These are phyloP conservation scores for Plasmodium blacklocki DNA, from an alignment of 169 alveolate species.

Conservation along the genomic window DNA sequence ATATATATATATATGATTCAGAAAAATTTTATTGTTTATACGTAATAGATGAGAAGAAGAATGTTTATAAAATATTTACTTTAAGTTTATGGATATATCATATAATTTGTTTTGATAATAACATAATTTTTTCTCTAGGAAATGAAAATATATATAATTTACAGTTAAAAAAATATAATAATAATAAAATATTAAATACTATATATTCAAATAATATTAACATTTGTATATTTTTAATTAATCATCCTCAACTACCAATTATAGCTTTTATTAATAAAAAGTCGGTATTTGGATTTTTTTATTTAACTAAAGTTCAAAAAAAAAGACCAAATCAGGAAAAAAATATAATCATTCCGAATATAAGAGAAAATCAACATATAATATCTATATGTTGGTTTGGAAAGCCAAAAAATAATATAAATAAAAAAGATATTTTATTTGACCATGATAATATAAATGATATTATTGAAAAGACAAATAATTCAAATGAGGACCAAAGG, in stretches of 20 bases:
- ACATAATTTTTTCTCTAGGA: conserved; percentile 50
- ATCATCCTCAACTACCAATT: conserved; percentile 42
- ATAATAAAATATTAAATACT: conserved; percentile 1
- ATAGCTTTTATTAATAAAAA: conserved; percentile 64
- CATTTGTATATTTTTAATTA: conserved; percentile 36
- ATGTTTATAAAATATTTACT: conserved; percentile 54
- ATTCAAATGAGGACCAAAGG: background rate
- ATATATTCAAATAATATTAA: conserved; percentile 34
- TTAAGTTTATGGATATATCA: conserved; percentile 50
- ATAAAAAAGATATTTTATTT: background rate
- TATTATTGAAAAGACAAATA: background rate
- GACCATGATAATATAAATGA: background rate
- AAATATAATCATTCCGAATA: conserved; percentile 19
- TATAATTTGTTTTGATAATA: conserved; percentile 20
- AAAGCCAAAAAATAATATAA: background rate
- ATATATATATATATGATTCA: conserved; percentile 50
- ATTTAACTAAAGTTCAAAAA: background rate
- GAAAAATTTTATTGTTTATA: conserved; percentile 52
- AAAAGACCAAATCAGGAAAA: conserved; percentile 3
- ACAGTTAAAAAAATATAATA: background rate
- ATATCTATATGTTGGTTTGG: conserved; percentile 60
- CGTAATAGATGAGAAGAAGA: conserved; percentile 1
- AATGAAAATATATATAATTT: conserved; percentile 52
- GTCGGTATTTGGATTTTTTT: conserved; percentile 47
- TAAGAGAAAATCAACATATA: conserved; percentile 51